Conservation (phyloP, 352 stramenopile species). For the Thalassiosira oceanica region DNA sequence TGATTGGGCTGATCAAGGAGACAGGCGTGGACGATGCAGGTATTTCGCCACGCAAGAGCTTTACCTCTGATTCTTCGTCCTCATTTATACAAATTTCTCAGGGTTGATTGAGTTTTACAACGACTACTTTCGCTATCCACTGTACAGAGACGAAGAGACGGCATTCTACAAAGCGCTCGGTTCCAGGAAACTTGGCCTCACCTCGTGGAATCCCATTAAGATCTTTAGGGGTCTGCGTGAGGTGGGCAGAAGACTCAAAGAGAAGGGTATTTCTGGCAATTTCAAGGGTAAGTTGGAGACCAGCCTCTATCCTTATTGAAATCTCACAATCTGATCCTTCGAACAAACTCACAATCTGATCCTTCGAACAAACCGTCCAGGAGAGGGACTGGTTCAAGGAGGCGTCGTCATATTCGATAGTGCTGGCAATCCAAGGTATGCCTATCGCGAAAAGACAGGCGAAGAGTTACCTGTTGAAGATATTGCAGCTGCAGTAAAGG, state of each 20-base stretch:
- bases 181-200: slow-evolving; percentile 28
- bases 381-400: slow-evolving; percentile 54
- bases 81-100: too few species aligned
- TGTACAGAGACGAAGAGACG: slow-evolving; percentile 47
- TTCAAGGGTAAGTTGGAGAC: too few species aligned
- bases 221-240: slow-evolving; percentile 47
- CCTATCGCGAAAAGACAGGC: slow-evolving; percentile 55
- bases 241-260: slow-evolving; percentile 30
- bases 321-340: too few species aligned
- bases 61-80: too few species aligned
- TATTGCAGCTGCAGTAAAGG: slow-evolving; percentile 39
- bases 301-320: too few species aligned
- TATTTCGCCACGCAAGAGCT: too few species aligned
- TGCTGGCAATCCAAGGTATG: slow-evolving; percentile 36
- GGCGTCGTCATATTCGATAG: slow-evolving; percentile 58
- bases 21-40: slow-evolving; percentile 42
- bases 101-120: slow-evolving; percentile 47
- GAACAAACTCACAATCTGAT: too few species aligned
- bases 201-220: slow-evolving; percentile 55
- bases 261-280: slow-evolving; percentile 53
- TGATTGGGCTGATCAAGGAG: slow-evolving; percentile 59
- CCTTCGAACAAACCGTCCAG: too few species aligned
- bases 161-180: slow-evolving; percentile 52
- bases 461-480: slow-evolving; percentile 46
- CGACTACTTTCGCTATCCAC: slow-evolving; percentile 39